Conservation (phyloP, 257 asterid genomes). For the Solanum microdontum region DNA sequence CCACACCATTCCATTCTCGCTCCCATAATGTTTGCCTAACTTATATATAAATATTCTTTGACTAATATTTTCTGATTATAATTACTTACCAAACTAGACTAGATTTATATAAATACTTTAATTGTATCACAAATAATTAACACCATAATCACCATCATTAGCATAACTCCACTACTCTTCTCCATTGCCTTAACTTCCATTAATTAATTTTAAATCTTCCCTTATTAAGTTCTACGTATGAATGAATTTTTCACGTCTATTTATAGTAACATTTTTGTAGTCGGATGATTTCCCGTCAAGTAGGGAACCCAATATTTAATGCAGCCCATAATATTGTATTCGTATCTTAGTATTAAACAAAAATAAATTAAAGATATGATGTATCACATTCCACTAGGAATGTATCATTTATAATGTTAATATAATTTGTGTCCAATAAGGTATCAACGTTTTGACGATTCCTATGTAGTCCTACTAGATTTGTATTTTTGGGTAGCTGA, state of each 20-base stretch:
- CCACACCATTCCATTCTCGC: too few species aligned
- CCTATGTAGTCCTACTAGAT: too few species aligned
- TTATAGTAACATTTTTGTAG: background rate
- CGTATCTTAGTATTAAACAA: background rate
- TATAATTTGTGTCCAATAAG: background rate
- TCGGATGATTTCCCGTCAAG: background rate
- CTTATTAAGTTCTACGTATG: background rate
- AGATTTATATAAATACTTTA: background rate
- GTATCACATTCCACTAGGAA: background rate
- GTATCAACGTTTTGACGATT: background rate
- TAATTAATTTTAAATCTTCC: background rate
- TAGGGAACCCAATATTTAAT: background rate
- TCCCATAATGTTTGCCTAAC: too few species aligned
- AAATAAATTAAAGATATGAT: background rate
- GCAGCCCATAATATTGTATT: background rate
- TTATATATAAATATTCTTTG: too few species aligned
- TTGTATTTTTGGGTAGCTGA: background rate
- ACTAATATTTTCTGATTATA: too few species aligned
- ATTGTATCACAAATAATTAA: constrained; percentile 12
- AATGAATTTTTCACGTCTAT: background rate
- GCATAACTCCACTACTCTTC: background rate
- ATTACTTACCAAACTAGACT: too few species aligned
- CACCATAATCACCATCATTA: background rate
- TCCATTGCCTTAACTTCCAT: background rate
- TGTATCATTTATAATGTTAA: background rate